phyloP scores from a whole-genome alignment of 306 rosid genomes.

The Cicer cuneatum region DNA sequence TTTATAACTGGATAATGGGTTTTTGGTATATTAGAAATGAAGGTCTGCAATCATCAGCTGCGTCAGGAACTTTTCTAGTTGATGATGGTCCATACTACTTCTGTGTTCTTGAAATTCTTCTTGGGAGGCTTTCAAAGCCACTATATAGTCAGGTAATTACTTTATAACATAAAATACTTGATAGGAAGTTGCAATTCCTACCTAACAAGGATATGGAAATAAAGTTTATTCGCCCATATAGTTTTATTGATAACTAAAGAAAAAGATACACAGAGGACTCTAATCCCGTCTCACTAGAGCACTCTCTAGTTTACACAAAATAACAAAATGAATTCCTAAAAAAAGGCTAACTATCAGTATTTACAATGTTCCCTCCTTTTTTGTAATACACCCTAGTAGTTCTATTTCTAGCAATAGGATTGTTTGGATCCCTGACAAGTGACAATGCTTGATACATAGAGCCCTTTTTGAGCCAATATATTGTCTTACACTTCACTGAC shows the following conservation, averaged over 20 bases:
- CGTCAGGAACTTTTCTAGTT: conserved; percentile 96
- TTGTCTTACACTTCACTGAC: conserved; percentile 40
- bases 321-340: no score
- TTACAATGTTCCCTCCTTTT: no score
- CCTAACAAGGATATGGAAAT: no score
- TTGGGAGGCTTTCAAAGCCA: conserved; percentile 88
- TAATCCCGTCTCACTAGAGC: no score
- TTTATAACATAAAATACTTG: conserved; percentile 29
- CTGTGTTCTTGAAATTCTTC: conserved; percentile 91
- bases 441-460: conserved; percentile 14
- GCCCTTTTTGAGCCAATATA: conserved; percentile 28
- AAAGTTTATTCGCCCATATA: no score
- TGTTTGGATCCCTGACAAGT: not conserved
- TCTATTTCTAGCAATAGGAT: no score
- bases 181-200: no score
- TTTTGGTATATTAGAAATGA: conserved; percentile 76
- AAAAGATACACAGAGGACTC: no score
- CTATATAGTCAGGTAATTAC: conserved; percentile 77
- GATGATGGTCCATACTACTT: conserved; percentile 96
- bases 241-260: no score
- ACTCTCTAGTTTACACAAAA: no score
- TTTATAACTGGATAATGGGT: conserved; percentile 44
- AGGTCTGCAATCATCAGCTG: conserved; percentile 83
- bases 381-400: no score
- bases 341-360: no score